Evolutionary conservation across 768 basidiomycete species (phyloP), one percentile per base, ranked within the genome.

Genomic region (Russula earlei): DNA sequence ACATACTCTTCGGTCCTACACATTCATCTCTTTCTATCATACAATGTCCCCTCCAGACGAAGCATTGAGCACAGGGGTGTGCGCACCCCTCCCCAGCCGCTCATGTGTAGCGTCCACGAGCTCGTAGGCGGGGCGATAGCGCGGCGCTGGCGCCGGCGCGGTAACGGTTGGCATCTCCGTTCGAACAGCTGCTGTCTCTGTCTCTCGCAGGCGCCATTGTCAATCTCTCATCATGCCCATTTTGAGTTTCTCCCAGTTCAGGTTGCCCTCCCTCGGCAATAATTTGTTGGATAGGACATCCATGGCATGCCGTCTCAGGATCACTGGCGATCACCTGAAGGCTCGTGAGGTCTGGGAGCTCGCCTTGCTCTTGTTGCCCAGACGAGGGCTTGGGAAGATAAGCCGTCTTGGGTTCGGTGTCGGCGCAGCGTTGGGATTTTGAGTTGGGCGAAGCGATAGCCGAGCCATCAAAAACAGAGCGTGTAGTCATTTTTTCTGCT

Each of bases 41-140:
- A 40, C 22, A n/a, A 29, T 19, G 8, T 50, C 40, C 49, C 55
- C 37, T 46, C 56, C 19, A 27, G 1, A 40, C 5, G 9, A 12
- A 31, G 52, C 36, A 19, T 49, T 51, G 22, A 60, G 22, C 33
- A 62, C 61, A 33, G 62, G 52, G 9, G 55, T 49, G 8, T 48
- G 55, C 15, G 33, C 47, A 9, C 55, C 49, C 27, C 62, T 52
- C n/a, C 62, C 62, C 11, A 62, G 45, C 24, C 62, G 55, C 36
- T 62, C 62, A 8, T 62, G 58, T 19, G 55, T 38, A 22, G 79
- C 87, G 64, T 94, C 89, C 33, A 72, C 64, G 1, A 95, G 76
- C 71, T 90, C 85, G 70, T 90, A 87, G 1, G 92, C 91, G 1
- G 91, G 91, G 27, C 75, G 74, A 66, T 87, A 94, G 24, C 71